phyloP scores from a whole-genome alignment of 805 yeast genomes.

The Lachancea sp. region DNA sequence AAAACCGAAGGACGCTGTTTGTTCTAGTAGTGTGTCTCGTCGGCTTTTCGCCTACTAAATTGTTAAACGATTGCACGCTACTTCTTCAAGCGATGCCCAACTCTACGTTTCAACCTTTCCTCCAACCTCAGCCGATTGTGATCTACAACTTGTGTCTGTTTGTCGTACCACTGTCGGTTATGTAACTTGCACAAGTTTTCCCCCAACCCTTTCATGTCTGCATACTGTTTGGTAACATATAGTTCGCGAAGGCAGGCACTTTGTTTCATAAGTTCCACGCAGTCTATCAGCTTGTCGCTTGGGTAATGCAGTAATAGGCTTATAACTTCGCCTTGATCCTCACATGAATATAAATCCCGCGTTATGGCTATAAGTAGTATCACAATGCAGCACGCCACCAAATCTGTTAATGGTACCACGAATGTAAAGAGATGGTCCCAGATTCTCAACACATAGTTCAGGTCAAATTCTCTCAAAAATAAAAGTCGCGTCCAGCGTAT shows the following conservation, averaged over 20 bases:
- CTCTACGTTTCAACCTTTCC: conserved; percentile 22
- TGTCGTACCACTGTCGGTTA: conserved; percentile 12
- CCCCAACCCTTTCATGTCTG: conserved; percentile 21
- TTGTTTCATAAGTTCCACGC: conserved; percentile 22
- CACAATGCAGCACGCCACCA: conserved; percentile 22
- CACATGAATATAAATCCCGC: conserved; percentile 15
- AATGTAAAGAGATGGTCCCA: conserved; percentile 32
- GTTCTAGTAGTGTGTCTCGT: too few species aligned
- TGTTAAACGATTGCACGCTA: too few species aligned
- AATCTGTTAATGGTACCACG: conserved; percentile 19
- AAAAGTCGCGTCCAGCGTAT: conserved; percentile 31
- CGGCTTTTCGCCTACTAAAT: too few species aligned
- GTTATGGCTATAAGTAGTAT: conserved; percentile 19
- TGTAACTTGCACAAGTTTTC: conserved; percentile 19
- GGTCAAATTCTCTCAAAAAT: conserved; percentile 28
- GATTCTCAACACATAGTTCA: conserved; percentile 18
- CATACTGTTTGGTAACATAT: conserved; percentile 17
- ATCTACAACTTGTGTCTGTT: conserved; percentile 6
- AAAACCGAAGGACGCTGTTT: too few species aligned
- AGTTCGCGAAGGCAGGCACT: conserved; percentile 27
- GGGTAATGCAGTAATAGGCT: conserved; percentile 25
- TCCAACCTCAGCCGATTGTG: conserved; percentile 22
- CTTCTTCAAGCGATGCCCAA: conserved; percentile 15
- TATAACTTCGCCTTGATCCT: conserved; percentile 28
- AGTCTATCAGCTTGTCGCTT: conserved; percentile 14